Evolutionary conservation across 1,284 basidiomycete genomes (phyloP).

Genomic region (Tylopilus sp.): DNA sequence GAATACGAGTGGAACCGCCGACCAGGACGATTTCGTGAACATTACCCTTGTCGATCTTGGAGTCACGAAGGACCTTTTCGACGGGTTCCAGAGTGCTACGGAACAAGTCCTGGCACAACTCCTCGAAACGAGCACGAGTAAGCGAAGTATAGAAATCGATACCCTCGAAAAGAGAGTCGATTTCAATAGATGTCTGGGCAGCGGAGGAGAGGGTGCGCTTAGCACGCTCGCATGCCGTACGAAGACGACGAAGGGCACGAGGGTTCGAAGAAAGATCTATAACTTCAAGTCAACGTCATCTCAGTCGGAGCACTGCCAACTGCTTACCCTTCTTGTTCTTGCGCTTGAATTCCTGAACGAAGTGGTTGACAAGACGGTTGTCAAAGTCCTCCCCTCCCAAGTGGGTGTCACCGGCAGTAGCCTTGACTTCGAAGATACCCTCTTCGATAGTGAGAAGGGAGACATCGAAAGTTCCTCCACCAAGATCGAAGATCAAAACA

Average conservation of each 20-base stretch:
- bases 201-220: conserved; percentile 98
- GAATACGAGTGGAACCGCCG: conserved; percentile 98
- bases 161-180: conserved; percentile 97
- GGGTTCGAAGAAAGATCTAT: conserved; percentile 86
- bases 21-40: conserved; percentile 98
- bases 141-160: conserved; percentile 98
- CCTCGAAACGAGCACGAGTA: conserved; percentile 98
- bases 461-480: conserved; percentile 99
- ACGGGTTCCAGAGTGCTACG: conserved; percentile 95
- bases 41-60: conserved; percentile 94
- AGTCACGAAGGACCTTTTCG: conserved; percentile 97
- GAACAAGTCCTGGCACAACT: conserved; percentile 97
- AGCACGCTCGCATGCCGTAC: conserved; percentile 97
- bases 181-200: conserved; percentile 95
- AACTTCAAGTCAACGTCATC: conserved; percentile 19
- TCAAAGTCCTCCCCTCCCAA: conserved; percentile 99
- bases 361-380: conserved; percentile 97
- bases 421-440: conserved; percentile 99
- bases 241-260: conserved; percentile 95
- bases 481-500: conserved; percentile 96
- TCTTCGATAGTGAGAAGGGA: conserved; percentile 97
- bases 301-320: neutral
- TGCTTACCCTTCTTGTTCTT: conserved; percentile 91
- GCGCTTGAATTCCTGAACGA: conserved; percentile 97
- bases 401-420: conserved; percentile 98